Evolutionary conservation across 495 filamentous ascomycete genomes (phyloP), one percentile per base, ranked within the genome.

Genomic region (Podospora conica): DNA sequence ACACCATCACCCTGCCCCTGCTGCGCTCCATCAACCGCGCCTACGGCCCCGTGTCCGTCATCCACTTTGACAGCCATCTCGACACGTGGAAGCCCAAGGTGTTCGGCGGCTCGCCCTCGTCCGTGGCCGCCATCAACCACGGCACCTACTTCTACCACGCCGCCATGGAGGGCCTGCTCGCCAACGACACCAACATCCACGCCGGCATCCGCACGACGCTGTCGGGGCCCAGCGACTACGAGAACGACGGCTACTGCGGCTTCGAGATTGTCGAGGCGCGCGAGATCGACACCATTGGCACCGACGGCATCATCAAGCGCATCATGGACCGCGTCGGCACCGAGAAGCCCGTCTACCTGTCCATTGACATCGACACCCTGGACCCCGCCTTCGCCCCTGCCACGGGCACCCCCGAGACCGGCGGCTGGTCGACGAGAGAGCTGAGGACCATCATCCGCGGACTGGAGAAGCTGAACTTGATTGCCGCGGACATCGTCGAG

Each of bases 121-220:
- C 84, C 55, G 91, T 94, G 8, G 79, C 79, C 4, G 72, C 72
- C 68, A 91, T 95, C 78, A 96, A 89, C 74, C 92, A 96, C 75
- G 91, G 92, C 9, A 90, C 84, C 23, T 94, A 94, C 82, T 95
- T 96, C 81, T 91, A 91, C 83, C 85, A 92, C 70, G 92, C 91
- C 3, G 83, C 86, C 61, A 85, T 84, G 20, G 91, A 95, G 76
- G 90, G 90, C 0, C 77, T 95, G 33, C 88, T 95, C 56, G 79
- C 82, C 40, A 91, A 92, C 74, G 81, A 85, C 65, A 89, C 86
- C 20, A 80, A 78, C 69, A 87, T 91, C 25, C 91, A 96, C 76
- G 92, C 90, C 3, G 91, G 92, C 1, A 84, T 96, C 62, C 83
- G 91, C 24, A 94, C 90, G 0, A 82, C 91, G 4, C 78, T 96